These are phyloP conservation scores for Trypanosomatidae sp. DNA, from an alignment of 208 protist species.

Conservation along the genomic window DNA sequence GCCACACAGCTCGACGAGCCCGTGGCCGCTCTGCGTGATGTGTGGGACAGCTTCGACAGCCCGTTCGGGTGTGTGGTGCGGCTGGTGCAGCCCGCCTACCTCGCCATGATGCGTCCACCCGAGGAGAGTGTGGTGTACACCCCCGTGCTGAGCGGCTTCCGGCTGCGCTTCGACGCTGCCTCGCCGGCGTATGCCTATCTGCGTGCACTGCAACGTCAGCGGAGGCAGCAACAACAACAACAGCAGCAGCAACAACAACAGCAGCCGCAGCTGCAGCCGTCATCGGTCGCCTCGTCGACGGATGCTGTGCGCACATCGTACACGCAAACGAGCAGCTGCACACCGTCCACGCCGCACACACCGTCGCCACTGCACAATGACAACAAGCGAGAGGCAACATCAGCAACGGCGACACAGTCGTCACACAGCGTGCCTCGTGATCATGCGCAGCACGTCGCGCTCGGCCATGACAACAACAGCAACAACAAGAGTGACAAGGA, in stretches of 20 bases:
- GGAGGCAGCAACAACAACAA: too few species aligned
- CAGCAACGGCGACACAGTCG: too few species aligned
- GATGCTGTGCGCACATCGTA: not conserved
- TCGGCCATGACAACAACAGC: conserved; percentile 16
- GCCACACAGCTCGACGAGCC: conserved; percentile 56
- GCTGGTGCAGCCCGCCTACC: conserved; percentile 28
- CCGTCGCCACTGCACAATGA: too few species aligned
- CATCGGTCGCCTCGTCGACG: not conserved
- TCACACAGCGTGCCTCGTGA: not conserved
- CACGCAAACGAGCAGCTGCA: too few species aligned
- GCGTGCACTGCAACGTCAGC: conserved; percentile 8
- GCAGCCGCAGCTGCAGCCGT: too few species aligned
- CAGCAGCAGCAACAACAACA: not conserved
- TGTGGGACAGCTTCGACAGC: conserved; percentile 66
- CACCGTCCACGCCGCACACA: too few species aligned
- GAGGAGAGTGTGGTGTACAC: conserved; percentile 66
- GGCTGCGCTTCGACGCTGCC: conserved; percentile 50
- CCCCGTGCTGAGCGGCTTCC: conserved; percentile 72
- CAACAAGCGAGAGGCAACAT: too few species aligned
- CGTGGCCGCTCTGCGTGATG: conserved; percentile 25
- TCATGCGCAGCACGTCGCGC: not conserved
- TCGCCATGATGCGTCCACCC: conserved; percentile 38
- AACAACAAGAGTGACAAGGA: too few species aligned
- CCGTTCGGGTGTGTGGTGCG: conserved; percentile 66
- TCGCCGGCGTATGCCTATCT: conserved; percentile 42